Evolutionary conservation across 148 eudicot genomes (phyloP).

Genomic region (Silene conica): DNA sequence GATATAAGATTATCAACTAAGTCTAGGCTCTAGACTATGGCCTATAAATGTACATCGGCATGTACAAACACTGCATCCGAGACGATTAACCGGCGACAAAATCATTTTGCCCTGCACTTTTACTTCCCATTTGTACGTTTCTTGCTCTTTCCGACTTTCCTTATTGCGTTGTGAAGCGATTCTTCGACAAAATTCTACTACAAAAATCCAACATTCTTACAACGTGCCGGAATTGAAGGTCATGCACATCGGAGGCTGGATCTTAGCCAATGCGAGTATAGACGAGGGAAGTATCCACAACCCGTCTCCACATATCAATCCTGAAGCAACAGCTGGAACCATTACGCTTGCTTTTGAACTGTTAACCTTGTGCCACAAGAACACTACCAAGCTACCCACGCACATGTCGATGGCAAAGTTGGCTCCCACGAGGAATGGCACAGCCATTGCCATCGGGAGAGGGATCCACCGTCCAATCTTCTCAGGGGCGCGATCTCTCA

Average conservation of each 20-base stretch:
- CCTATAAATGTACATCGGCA: neutral
- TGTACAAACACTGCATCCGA: neutral
- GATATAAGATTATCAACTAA: no score
- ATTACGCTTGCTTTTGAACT: constrained; percentile 48
- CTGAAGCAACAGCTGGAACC: constrained; percentile 66
- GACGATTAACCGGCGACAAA: neutral
- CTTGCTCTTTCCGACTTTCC: neutral
- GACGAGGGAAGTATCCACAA: constrained; percentile 68
- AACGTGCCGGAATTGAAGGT: constrained; percentile 26
- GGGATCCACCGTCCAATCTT: constrained; percentile 54
- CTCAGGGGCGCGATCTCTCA: constrained; percentile 42
- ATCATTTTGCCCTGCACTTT: neutral
- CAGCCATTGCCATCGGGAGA: constrained; percentile 78
- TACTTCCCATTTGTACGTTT: no score
- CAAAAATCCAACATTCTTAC: no score
- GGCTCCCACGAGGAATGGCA: constrained; percentile 66
- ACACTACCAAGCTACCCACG: constrained; percentile 57
- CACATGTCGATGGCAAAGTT: constrained; percentile 75
- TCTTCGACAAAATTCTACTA: no score
- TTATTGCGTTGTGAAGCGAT: no score
- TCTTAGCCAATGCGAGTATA: constrained; percentile 49
- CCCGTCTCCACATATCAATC: constrained; percentile 78
- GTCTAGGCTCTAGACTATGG: neutral
- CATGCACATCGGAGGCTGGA: constrained; percentile 70
- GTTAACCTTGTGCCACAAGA: constrained; percentile 44